phyloP scores from a whole-genome alignment of 2,329 filamentous ascomycete genomes.

The Thyridium curvatum region DNA sequence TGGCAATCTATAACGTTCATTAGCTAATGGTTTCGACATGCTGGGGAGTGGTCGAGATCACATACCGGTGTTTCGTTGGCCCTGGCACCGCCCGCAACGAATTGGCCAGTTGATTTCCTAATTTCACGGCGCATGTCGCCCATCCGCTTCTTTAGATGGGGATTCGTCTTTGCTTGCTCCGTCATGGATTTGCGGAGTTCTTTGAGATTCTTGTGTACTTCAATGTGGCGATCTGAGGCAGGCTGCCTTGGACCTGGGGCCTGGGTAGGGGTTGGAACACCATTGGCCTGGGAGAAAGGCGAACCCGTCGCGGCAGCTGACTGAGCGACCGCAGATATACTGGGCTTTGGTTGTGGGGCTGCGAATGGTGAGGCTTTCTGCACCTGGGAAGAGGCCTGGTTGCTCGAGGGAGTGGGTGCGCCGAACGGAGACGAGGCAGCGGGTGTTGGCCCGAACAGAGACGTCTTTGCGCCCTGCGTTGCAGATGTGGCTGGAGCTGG shows the following conservation, averaged over 20 bases:
- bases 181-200: constrained; percentile 40
- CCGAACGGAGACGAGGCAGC: no score
- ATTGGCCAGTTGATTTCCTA: constrained; percentile 65
- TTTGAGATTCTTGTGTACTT: constrained; percentile 65
- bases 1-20: constrained; percentile 32
- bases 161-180: constrained; percentile 48
- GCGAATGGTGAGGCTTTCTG: no score
- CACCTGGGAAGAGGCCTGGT: no score
- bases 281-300: constrained; percentile 3
- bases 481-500: no score
- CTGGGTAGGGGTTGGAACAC: constrained; percentile 3
- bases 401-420: no score
- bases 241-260: background rate
- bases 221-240: constrained; percentile 34
- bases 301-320: no score
- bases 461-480: no score
- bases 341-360: no score
- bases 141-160: constrained; percentile 55
- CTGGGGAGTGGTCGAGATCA: no score
- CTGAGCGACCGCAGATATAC: no score
- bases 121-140: constrained; percentile 69
- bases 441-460: no score
- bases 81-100: constrained; percentile 46
- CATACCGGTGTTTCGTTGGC: constrained; percentile 41
- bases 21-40: no score